Conservation (phyloP, 441 rosid genomes). For the Adansonia rubrostipa region DNA sequence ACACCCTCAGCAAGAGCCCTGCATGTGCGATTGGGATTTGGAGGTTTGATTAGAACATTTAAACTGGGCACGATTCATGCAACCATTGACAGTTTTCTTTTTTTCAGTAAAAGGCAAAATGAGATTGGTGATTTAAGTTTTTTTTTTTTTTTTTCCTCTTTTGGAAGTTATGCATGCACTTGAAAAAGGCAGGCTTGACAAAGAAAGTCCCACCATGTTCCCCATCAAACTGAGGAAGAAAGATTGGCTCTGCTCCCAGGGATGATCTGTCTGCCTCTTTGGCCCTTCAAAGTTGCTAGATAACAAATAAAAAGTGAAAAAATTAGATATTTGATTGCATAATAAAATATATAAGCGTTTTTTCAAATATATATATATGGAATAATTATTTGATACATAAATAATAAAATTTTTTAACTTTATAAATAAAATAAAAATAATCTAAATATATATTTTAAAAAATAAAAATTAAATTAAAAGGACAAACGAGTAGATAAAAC, state of each 20-base stretch:
- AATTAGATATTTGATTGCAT: too few species aligned
- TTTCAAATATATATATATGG: too few species aligned
- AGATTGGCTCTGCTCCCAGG: conserved; percentile 20
- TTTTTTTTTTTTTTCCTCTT: background rate
- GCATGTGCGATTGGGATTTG: background rate
- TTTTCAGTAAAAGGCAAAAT: background rate
- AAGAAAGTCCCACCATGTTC: background rate
- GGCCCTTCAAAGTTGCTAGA: background rate
- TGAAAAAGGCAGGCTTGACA: background rate
- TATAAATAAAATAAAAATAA: too few species aligned
- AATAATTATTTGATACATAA: too few species aligned
- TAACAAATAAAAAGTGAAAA: too few species aligned
- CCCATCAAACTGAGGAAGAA: background rate
- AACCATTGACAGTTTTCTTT: background rate
- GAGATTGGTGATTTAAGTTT: background rate
- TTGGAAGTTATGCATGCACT: conserved; percentile 13
- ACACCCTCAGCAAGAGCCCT: background rate
- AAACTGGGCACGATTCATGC: background rate
- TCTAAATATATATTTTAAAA: too few species aligned
- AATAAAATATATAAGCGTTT: too few species aligned
- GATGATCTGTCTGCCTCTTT: background rate
- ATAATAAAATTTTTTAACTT: too few species aligned
- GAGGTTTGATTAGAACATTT: too few species aligned
- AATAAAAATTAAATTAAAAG: too few species aligned
- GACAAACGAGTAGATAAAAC: too few species aligned